Evolutionary conservation across 371 early-diverging fungal species (phyloP), one percentile per base, ranked within the genome.

Genomic region (Syncephalastrum monosporum): DNA sequence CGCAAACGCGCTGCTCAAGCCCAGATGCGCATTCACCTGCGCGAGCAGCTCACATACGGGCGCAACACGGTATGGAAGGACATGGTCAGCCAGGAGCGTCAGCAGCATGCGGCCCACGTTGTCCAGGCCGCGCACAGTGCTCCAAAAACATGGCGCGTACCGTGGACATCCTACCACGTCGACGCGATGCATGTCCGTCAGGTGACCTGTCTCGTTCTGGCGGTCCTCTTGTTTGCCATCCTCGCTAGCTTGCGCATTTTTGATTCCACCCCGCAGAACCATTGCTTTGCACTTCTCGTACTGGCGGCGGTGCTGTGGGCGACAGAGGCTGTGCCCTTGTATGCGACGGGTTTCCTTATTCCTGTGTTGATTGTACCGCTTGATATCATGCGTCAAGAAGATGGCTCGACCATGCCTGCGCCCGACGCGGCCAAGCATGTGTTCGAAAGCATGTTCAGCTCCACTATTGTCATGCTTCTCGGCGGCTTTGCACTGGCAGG

Each of bases 401-500:
- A 69, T 23, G 75, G 73, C 42, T 27, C 68, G 59, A 7, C 64
- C 7, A 65, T 86, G 82, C 70, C 63, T 43, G 86, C 96, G 85
- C 93, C 56, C 92, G 82, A 77, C 4, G 93, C 95, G 8, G 83
- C 97, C 10, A 89, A 90, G 60, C 70, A 69, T 16, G 88, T 96
- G 49, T 93, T 95, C 61, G 77, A 83, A 2, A 84, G 92, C 53
- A 97, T 97, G 98, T 97, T 95, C 63, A 88, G 90, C 19, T 91
- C 94, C 3, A 94, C 94, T 8, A 92, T 96, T 61, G 93, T 97
- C 94, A 76, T 98, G 50, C 83, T 98, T 16, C 81, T 97, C 13
- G 97, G 97, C 60, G 96, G 98, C 0, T 97, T 97, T 76, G 82
- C 95, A 2, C 77, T 97, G 17, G 98, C 97, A 7, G 91, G 92